These are phyloP conservation scores for Backusella macrospora DNA, from an alignment of 192 early-diverging fungal species.

Conservation along the genomic window DNA sequence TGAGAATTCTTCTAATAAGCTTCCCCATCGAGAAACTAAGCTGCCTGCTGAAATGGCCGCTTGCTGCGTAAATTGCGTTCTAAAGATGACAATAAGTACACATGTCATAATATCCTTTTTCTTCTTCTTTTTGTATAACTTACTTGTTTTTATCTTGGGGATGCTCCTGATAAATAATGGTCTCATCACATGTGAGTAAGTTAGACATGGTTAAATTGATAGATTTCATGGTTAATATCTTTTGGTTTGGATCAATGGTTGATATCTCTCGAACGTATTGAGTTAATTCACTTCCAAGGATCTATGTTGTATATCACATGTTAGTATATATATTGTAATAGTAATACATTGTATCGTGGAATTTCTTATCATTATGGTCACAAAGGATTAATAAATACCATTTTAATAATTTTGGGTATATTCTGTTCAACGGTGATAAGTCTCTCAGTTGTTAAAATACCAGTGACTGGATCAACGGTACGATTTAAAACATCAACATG, in stretches of 20 bases:
- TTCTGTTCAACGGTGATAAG: conserved; percentile 87
- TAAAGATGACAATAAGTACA: conserved; percentile 21
- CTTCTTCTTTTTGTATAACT: neutral
- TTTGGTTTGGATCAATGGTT: conserved; percentile 77
- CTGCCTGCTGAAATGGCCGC: conserved; percentile 81
- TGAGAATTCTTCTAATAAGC: conserved; percentile 82
- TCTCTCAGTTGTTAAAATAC: conserved; percentile 88
- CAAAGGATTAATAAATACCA: conserved; percentile 33
- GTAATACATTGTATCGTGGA: too few species aligned
- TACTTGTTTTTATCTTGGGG: conserved; percentile 53
- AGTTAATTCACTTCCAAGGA: conserved; percentile 67
- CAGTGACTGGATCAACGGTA: conserved; percentile 79
- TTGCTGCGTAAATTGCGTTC: conserved; percentile 80
- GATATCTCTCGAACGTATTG: conserved; percentile 92
- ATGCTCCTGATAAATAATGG: conserved; percentile 75
- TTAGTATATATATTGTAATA: neutral
- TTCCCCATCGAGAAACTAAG: conserved; percentile 66
- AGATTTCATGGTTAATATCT: conserved; percentile 74
- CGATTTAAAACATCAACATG: conserved; percentile 90
- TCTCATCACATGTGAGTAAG: conserved; percentile 84
- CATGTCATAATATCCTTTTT: neutral
- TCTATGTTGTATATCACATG: conserved; percentile 31
- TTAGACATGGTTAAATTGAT: conserved; percentile 87
- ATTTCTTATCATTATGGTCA: neutral
- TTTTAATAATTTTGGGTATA: conserved; percentile 77